These are phyloP conservation scores for Ogataea nitratoaversa DNA, from an alignment of 805 yeast species.

Conservation along the genomic window DNA sequence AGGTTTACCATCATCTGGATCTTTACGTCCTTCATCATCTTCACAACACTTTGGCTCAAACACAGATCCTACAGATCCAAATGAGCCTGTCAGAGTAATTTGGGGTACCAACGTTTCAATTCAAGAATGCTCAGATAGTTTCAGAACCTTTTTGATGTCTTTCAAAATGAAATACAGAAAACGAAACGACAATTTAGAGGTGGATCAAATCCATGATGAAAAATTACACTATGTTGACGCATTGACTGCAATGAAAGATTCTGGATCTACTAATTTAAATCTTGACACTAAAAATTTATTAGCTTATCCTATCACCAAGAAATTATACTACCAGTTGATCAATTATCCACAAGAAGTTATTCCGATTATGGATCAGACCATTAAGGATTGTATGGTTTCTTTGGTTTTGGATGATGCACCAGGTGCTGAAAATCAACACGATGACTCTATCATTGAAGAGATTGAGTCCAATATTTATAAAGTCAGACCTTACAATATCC, in stretches of 20 bases:
- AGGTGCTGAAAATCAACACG: slow-evolving; percentile 29
- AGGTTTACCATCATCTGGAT: slow-evolving; percentile 14
- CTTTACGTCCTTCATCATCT: slow-evolving; percentile 20
- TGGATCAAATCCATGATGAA: slow-evolving; percentile 55
- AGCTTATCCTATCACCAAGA: slow-evolving; percentile 70
- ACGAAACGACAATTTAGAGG: slow-evolving; percentile 37
- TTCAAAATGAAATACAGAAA: slow-evolving; percentile 77
- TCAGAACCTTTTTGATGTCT: slow-evolving; percentile 78
- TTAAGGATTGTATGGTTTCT: slow-evolving; percentile 84
- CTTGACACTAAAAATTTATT: slow-evolving; percentile 78
- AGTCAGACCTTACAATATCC: slow-evolving; percentile 84
- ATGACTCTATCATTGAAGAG: slow-evolving; percentile 49
- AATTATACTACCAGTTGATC: slow-evolving; percentile 77
- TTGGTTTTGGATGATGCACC: slow-evolving; percentile 51
- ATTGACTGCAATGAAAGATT: slow-evolving; percentile 66
- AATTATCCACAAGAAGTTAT: slow-evolving; percentile 96
- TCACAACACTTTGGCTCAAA: slow-evolving; percentile 21
- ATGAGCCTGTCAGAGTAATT: slow-evolving; percentile 83
- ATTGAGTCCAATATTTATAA: slow-evolving; percentile 81
- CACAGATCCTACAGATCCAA: slow-evolving; percentile 33
- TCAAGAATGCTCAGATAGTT: slow-evolving; percentile 75
- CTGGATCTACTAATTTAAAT: slow-evolving; percentile 79
- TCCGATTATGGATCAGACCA: slow-evolving; percentile 96
- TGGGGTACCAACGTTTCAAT: slow-evolving; percentile 99
- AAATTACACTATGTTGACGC: slow-evolving; percentile 68